phyloP scores from a whole-genome alignment of 306 rosid species.

The Dryas alaskensis region DNA sequence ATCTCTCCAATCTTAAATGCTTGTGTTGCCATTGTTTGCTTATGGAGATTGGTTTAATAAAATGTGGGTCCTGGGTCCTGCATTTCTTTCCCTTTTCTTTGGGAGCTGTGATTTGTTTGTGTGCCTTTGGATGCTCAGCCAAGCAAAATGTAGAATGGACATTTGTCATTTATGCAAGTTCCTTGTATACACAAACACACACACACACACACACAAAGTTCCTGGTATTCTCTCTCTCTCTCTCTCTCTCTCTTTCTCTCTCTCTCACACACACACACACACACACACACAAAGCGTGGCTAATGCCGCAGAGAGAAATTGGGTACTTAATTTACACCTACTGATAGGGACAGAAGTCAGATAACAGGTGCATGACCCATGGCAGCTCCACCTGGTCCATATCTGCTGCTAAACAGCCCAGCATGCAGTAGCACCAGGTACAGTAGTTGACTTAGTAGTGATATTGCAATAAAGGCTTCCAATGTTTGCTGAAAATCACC shows the following conservation, averaged over 20 bases:
- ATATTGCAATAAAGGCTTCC: conserved; percentile 35
- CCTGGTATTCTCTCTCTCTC: too few relatives aligned
- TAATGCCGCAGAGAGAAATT: background rate
- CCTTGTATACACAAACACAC: background rate
- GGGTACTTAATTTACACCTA: background rate
- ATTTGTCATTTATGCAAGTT: background rate
- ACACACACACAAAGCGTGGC: background rate
- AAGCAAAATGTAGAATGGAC: background rate
- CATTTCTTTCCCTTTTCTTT: too few relatives aligned
- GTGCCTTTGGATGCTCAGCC: background rate
- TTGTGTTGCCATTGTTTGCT: background rate
- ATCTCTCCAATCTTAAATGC: background rate
- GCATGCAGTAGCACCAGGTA: conserved; percentile 38
- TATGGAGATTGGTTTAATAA: background rate
- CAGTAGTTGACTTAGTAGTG: conserved; percentile 35
- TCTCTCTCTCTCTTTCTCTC: too few relatives aligned
- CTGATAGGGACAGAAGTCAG: conserved; percentile 1
- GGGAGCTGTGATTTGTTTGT: too few relatives aligned
- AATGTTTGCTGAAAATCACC: conserved; percentile 25
- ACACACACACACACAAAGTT: too few relatives aligned
- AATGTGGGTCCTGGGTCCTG: background rate
- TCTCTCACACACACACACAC: too few relatives aligned
- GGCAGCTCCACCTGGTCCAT: conserved; percentile 26
- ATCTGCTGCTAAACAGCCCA: conserved; percentile 29
- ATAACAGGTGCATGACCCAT: background rate